Evolutionary conservation across 2,329 filamentous ascomycete species (phyloP).

Genomic region (Penicillium janthinellum): DNA sequence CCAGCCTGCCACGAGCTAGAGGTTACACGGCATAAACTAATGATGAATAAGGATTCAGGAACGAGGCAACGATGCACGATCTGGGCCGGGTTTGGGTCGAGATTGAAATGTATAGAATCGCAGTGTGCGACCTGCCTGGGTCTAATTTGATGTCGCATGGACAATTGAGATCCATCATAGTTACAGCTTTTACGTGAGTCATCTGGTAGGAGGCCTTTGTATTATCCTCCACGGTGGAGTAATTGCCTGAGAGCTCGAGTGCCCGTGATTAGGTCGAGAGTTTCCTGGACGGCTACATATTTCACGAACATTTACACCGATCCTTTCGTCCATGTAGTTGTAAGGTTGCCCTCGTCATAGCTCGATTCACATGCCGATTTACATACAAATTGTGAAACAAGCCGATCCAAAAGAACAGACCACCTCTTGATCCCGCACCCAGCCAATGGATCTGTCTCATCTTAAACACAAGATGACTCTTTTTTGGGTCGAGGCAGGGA

Average conservation of each 20-base stretch:
- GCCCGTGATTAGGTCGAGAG: not conserved
- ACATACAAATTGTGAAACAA: not conserved
- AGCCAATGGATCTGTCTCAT: not conserved
- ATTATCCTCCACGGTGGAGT: too few species aligned
- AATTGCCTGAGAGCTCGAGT: not conserved
- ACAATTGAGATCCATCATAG: not conserved
- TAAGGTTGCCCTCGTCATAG: not conserved
- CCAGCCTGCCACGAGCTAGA: slow-evolving; percentile 5
- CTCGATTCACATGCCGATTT: not conserved
- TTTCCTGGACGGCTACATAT: not conserved
- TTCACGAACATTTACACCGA: not conserved
- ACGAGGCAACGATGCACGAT: not conserved
- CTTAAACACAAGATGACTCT: not conserved
- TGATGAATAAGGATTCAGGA: not conserved
- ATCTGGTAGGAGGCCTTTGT: too few species aligned
- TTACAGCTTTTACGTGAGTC: too few species aligned
- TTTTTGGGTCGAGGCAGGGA: not conserved
- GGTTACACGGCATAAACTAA: slow-evolving; percentile 15
- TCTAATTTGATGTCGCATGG: not conserved
- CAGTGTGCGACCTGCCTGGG: not conserved
- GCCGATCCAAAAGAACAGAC: not conserved
- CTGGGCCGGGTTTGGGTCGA: not conserved
- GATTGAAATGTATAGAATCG: not conserved
- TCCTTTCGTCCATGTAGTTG: too few species aligned
- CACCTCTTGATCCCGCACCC: not conserved